Percentiles rank a stretch among this genome's conserved stretches.
phyloP scores from a whole-genome alignment of 805 yeast genomes.

The Suhomyces kilbournensis region DNA sequence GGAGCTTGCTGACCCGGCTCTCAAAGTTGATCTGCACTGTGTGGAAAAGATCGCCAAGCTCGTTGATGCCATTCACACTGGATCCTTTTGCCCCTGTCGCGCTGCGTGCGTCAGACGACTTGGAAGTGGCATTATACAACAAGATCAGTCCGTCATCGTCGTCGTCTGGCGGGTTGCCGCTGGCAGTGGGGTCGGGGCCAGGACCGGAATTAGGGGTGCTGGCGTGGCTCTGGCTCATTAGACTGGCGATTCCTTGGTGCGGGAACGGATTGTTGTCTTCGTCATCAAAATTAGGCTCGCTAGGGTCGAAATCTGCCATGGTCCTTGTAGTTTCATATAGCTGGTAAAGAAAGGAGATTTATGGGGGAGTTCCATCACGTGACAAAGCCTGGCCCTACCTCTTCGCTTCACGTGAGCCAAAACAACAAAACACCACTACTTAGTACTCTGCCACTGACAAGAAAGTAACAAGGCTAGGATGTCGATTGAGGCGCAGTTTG shows the following conservation, averaged over 20 bases:
- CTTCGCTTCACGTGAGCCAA: neutral
- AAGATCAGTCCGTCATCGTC: constrained; percentile 31
- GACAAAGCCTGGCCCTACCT: no score
- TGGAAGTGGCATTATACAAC: constrained; percentile 21
- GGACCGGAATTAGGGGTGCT: neutral
- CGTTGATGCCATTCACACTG: neutral
- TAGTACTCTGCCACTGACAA: neutral
- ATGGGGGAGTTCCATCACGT: neutral
- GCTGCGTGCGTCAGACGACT: constrained; percentile 2
- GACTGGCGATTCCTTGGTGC: constrained; percentile 26
- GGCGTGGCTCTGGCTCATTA: constrained; percentile 13
- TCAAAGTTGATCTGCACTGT: constrained; percentile 33
- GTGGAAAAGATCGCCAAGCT: constrained; percentile 12
- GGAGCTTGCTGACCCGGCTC: constrained; percentile 35
- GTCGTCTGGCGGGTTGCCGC: constrained; percentile 10
- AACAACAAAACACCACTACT: neutral
- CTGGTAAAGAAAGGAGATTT: neutral
- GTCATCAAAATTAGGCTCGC: constrained; percentile 15
- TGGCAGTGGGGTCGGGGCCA: neutral
- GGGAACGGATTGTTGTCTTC: constrained; percentile 42
- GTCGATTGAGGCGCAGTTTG: constrained; percentile 24
- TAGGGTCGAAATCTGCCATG: neutral
- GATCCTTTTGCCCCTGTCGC: neutral
- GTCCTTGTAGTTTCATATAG: neutral
- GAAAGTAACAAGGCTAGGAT: neutral